Percentiles rank a stretch among this genome's conserved stretches.
Conservation (phyloP, 805 yeast genomes). For the Candida ponderosae region DNA sequence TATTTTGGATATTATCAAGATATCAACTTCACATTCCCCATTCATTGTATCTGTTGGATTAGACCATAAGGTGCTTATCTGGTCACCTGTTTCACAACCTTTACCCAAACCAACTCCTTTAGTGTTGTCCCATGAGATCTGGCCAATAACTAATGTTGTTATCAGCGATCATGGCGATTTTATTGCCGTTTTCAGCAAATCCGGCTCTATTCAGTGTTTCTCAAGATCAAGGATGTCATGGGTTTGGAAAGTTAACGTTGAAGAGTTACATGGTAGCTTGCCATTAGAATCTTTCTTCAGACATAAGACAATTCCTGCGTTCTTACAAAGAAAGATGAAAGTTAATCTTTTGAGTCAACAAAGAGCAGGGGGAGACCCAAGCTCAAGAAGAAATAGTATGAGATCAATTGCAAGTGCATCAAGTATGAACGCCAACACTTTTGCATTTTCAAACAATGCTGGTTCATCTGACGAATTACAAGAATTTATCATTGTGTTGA, state of each 20-base stretch:
- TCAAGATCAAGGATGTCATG: constrained; percentile 46
- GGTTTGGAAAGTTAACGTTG: constrained; percentile 41
- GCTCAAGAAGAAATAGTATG: constrained; percentile 26
- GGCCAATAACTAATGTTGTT: constrained; percentile 57
- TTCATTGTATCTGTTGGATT: constrained; percentile 65
- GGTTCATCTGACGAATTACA: constrained; percentile 12
- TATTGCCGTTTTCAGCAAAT: constrained; percentile 45
- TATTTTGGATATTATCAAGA: constrained; percentile 51
- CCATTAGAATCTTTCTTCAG: constrained; percentile 58
- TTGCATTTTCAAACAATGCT: constrained; percentile 16
- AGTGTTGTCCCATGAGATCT: constrained; percentile 34
- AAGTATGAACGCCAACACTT: constrained; percentile 9
- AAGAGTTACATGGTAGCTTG: constrained; percentile 26
- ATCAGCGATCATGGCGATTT: constrained; percentile 52
- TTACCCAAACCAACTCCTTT: constrained; percentile 37
- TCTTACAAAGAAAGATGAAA: constrained; percentile 24
- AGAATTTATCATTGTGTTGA: constrained; percentile 45
- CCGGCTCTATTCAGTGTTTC: constrained; percentile 51
- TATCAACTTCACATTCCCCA: constrained; percentile 52
- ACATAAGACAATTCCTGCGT: constrained; percentile 40
- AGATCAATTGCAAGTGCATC: constrained; percentile 19
- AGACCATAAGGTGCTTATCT: constrained; percentile 62
- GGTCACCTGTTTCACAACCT: constrained; percentile 59
- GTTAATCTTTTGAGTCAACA: constrained; percentile 10
- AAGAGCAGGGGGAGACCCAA: constrained; percentile 5